Evolutionary conservation across 1,139 yeast species (phyloP), one percentile per base, ranked within the genome.

Genomic region (Candida glucosophila): DNA sequence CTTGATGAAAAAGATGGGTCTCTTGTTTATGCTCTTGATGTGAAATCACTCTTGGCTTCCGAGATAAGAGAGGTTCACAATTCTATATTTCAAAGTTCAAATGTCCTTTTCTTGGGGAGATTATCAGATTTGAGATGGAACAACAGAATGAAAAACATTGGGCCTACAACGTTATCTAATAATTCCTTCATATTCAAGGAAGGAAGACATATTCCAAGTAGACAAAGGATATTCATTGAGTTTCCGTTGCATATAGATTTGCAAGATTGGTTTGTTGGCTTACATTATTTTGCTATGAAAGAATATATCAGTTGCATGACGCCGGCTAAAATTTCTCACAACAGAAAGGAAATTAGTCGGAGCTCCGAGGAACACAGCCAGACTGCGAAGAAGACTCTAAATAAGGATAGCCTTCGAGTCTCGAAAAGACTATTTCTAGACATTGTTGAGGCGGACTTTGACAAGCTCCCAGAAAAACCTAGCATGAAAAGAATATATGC

Each of bases 261-360:
- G 28, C 92, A 79, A 39, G 92, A 81, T 47, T 85, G 95, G 95
- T 66, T 73, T 38, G 81, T 82, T 5, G 78, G 88, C 0, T 52
- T 85, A 30, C 70, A 68, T 32, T 71, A 82, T 13, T 76, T 80
- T 43, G 68, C 93, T 3, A 68, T 67, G 36, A 55, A 78, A 22
- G 85, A 78, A 35, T 70, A 64, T 32, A 63, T 64, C 31, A 70
- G 70, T 1, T 12, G 19, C 7, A 8, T n/a, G 8, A 8, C n/a
- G n/a, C 13, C 21, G 8, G 13, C 9, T n/a, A 19, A 19, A 10
- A 8, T 8, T 7, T 7, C 12, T 7, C 12, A 19, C 12, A n/a
- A n/a, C 18, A 7, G 9, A 10, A 15, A 23, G 10, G 9, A 23
- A 7, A 22, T 6, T 8, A 10, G 6, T 11, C 8, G 18, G 8